Evolutionary conservation across 768 basidiomycete genomes (phyloP), one percentile per base, ranked within the genome.

Genomic region (Amanita fuliginea): DNA sequence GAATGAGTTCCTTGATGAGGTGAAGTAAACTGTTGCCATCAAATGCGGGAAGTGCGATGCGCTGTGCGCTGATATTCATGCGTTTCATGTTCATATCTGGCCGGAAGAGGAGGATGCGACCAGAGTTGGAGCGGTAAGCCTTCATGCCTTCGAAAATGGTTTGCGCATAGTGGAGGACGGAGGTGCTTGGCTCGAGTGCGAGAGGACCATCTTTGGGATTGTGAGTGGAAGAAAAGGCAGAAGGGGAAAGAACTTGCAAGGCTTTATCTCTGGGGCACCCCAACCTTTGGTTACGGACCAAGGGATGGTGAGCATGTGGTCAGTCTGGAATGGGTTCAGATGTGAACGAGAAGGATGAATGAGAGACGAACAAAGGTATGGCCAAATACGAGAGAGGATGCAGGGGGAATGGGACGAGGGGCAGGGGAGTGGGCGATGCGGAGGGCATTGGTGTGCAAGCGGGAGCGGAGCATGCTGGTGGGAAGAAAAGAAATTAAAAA

Each of bases 31-130:
- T 77, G 46, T 81, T 76, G 14, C 83, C 84, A 57, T 92, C 67
- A 63, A 97, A 98, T 4, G 72, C 76, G 8, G 87, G 87, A 42
- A 90, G 62, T 16, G 85, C 88, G 47, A 91, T 71, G 36, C 94
- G 79, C 21, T 66, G 56, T 11, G 94, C 93, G 59, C 85, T 89
- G 41, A 56, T 76, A 67, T 90, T 91, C 92, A 98, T 93, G 22
- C 94, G 81, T 60, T 81, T 82, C 92, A 97, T 95, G 69, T 97
- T 96, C 88, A 90, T 89, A 66, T 96, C 90, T 2, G 94, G 95
- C 40, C 94, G 73, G 75, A 97, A 97, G 55, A 97, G 67, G 14
- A 84, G 78, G 18, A 93, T 78, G 22, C 75, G 80, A 32, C 84
- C 92, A 42, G 76, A 67, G 33, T 76, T 65, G 55, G 83, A 79